A percentile compares a stretch with the other conserved stretches of the same genome.
Evolutionary conservation across 169 alveolate genomes (phyloP).

Genomic region (Plasmodium reichenowi): DNA sequence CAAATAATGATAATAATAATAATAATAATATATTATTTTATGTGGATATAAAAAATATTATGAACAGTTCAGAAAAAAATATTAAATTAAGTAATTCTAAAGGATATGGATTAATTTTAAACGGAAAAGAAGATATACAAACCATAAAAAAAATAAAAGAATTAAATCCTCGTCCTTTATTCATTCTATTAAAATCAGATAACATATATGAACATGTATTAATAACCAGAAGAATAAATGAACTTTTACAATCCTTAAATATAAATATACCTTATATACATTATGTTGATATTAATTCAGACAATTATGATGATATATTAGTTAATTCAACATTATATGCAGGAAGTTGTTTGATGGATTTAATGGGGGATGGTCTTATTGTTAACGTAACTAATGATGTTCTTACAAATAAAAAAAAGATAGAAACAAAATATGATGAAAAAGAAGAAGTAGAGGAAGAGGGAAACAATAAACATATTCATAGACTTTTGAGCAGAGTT

Average conservation of each 20-base stretch:
- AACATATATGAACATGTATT: slow-evolving; percentile 56
- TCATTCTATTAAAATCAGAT: slow-evolving; percentile 44
- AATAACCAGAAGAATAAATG: slow-evolving; percentile 54
- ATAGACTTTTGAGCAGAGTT: slow-evolving; percentile 18
- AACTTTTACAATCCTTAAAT: slow-evolving; percentile 35
- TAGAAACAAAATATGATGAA: neutral
- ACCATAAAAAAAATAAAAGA: slow-evolving; percentile 30
- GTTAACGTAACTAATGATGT: slow-evolving; percentile 29
- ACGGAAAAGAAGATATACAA: slow-evolving; percentile 56
- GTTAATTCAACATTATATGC: slow-evolving; percentile 58
- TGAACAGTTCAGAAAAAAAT: slow-evolving; percentile 9
- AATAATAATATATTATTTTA: slow-evolving; percentile 28
- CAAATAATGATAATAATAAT: neutral
- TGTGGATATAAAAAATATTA: neutral
- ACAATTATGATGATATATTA: slow-evolving; percentile 48
- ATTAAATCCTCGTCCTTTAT: slow-evolving; percentile 27
- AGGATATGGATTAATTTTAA: slow-evolving; percentile 39
- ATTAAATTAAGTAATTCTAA: slow-evolving; percentile 16
- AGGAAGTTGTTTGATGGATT: slow-evolving; percentile 62
- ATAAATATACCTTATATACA: slow-evolving; percentile 56
- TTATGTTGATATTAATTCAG: slow-evolving; percentile 36
- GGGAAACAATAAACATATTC: neutral
- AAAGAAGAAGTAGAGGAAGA: neutral
- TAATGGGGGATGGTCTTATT: slow-evolving; percentile 72
- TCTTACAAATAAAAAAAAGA: neutral